Base-by-base conservation (phyloP, 2,329 filamentous ascomycete genomes). In the Neophaeococcomyces aloes region DNA sequence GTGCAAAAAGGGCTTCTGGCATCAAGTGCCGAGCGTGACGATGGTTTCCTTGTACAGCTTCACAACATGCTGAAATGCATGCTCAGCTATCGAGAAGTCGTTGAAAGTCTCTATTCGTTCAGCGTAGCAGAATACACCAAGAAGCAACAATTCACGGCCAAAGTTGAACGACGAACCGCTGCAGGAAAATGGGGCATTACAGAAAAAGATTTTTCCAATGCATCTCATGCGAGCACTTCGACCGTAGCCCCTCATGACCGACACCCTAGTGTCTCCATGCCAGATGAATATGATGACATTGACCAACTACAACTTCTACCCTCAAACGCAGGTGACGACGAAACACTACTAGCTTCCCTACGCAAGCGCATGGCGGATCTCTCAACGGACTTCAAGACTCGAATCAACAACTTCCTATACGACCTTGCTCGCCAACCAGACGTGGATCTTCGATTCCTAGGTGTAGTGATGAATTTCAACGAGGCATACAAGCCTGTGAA, bases 391-490 rank as follows among this genome's bases (percentile, higher is more conserved):
- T 98, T 96, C 67, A 75, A 78, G 48, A 73, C 75, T 1, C 76
- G 83, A 21, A 74, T 96, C 38, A 86, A 86, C 60, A 71, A 88
- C 31, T 67, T 98, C 43, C 69, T 98, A 3, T 87, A 91, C 11
- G 93, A 98, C 61, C 64, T 98, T 50, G 83, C 86, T 7, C 89
- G 93, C 65, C 89, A 96, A 64, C 82, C 87, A 1, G 91, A 98
- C 61, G 81, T 88, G 40, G 91, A 98, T 62, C 86, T 98, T 79
- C 75, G 89, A 43, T 96, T 96, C 70, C 67, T 98, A 53, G 91
- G 86, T 30, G 87, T 96, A 36, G 85, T 91, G 31, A 96, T 98
- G 86, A 98, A 96, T 65, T 98, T 96, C 65, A 98, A 98, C 64
- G 89, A 96, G 61, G 84, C 94, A 19, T 96, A 96, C 63, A 77